phyloP scores from a whole-genome alignment of 306 rosid genomes.

The Casuarina cunninghamiana region DNA sequence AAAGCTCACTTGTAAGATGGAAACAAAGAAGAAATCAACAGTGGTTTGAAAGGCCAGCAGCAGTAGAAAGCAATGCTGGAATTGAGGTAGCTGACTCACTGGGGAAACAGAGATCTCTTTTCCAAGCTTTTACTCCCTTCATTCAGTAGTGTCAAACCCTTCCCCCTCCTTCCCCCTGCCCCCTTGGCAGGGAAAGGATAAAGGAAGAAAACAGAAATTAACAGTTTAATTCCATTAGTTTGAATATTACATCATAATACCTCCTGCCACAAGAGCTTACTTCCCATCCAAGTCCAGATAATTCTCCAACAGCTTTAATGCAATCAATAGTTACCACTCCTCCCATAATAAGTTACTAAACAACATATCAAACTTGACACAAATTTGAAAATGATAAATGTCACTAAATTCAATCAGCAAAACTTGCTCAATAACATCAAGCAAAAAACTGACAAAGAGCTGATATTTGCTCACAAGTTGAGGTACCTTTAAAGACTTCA shows the following conservation, averaged over 20 bases:
- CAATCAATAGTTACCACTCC: neutral
- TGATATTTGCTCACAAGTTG: neutral
- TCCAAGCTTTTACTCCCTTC: too few species aligned
- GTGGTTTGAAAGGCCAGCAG: neutral
- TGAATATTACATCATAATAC: neutral
- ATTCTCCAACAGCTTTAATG: neutral
- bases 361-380: neutral
- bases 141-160: too few species aligned
- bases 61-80: neutral
- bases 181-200: too few species aligned
- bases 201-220: neutral
- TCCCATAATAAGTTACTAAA: neutral
- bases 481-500: neutral
- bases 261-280: neutral
- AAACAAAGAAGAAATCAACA: neutral
- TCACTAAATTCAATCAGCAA: neutral
- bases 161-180: too few species aligned
- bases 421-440: neutral
- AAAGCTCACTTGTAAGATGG: constrained; percentile 3
- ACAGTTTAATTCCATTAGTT: neutral
- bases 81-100: neutral
- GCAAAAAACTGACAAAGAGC: neutral
- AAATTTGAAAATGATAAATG: neutral
- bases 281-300: neutral
- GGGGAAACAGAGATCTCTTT: neutral